Base-by-base conservation (phyloP, 352 stramenopile species). In the Globisporangium perplexum region DNA sequence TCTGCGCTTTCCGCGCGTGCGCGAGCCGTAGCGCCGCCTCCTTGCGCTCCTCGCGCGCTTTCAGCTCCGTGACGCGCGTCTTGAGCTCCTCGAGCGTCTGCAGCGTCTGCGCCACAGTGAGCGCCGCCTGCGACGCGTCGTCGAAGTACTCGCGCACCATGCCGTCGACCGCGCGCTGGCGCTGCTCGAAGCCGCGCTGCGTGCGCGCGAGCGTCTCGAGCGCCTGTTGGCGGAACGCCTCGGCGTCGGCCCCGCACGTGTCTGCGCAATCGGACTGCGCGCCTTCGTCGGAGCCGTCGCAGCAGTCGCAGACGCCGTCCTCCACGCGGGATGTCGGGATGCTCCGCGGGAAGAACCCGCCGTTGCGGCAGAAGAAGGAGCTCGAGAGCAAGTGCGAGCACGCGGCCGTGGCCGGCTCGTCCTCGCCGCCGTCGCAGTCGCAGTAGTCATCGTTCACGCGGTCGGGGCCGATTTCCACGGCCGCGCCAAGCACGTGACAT, bases 301-400 rank as follows among this genome's bases (percentile, higher is more conserved):
- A 99, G 69, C 96, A 99, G 76, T 99, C 96, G 62, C 96, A 99
- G 52, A 99, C 80, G 11, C 89, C 92, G 65, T 99, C 96, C 42
- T 95, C 69, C 24, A 99, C 62, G 17, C 84, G 68, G 1, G 88
- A 97, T 6, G 82, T 82, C 12, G 88, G 80, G 36, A 90, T 83
- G 62, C 83, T 39, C 12, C 12, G 33, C 33, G 70, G 55, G 43
- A 89, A 86, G 53, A 73, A 78, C 15, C 77, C 77, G 42, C 62
- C 66, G 18, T 93, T 93, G 14, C 71, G 55, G 47, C 90, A 97
- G 55, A 86, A 72, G 47, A 96, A 90, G 47, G 50, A 38, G 35
- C 68, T 77, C 1, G 23, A 36, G 46, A 69, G 11, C 15, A 90
- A 15, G 47, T 93, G 68, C 30, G 80, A 91, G 62, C 83, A 93